phyloP scores from a whole-genome alignment of 2,329 filamentous ascomycete genomes.

The Fusarium verticillioides region DNA sequence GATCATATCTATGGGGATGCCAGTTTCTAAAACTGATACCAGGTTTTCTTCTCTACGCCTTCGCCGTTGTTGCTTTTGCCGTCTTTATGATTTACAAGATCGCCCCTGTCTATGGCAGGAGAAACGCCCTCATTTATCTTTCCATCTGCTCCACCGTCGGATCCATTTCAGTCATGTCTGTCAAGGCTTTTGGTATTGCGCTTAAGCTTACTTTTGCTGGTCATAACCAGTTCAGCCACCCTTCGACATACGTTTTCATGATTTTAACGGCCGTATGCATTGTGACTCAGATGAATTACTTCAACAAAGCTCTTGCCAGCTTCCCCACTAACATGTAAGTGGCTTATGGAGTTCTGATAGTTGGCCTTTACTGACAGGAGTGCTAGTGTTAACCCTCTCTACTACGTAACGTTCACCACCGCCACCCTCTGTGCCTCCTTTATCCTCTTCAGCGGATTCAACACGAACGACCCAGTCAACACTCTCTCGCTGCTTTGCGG shows the following conservation, averaged over 20 bases:
- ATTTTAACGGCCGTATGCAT: constrained; percentile 95
- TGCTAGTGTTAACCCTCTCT: constrained; percentile 87
- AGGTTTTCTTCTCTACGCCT: constrained; percentile 92
- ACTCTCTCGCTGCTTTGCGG: constrained; percentile 92
- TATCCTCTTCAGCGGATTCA: constrained; percentile 95
- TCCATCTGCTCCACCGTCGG: constrained; percentile 98
- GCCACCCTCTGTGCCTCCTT: constrained; percentile 94
- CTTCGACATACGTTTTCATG: constrained; percentile 97
- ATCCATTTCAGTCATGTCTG: constrained; percentile 97
- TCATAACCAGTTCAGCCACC: constrained; percentile 94
- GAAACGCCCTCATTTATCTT: constrained; percentile 94
- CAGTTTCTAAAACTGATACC: constrained; percentile 18
- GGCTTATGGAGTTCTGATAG: too few relatives aligned
- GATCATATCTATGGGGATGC: background rate
- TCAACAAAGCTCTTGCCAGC: constrained; percentile 97
- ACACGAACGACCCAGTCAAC: constrained; percentile 91
- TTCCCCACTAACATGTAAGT: constrained; percentile 97
- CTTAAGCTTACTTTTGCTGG: constrained; percentile 93
- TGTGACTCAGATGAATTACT: constrained; percentile 99
- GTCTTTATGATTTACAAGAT: constrained; percentile 96
- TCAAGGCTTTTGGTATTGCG: constrained; percentile 98
- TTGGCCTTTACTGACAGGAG: background rate
- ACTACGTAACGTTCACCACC: constrained; percentile 98
- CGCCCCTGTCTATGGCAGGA: constrained; percentile 89
- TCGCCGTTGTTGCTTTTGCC: constrained; percentile 83